Evolutionary conservation across 2,329 filamentous ascomycete species (phyloP).

Genomic region (Ceratocystis harringtonii): DNA sequence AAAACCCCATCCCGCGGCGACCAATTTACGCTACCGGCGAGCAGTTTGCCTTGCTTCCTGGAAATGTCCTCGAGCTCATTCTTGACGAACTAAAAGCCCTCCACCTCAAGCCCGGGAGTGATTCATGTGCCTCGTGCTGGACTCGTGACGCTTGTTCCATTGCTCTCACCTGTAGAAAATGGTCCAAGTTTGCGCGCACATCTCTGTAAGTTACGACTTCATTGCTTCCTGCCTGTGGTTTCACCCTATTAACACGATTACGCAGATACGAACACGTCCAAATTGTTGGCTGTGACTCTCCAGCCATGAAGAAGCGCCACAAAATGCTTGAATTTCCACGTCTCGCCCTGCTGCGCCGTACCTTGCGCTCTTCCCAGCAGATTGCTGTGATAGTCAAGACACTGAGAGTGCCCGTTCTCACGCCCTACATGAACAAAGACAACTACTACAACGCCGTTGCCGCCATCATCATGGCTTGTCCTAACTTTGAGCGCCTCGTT

Average conservation of each 20-base stretch:
- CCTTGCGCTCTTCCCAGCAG: conserved; percentile 37
- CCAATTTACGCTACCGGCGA: conserved; percentile 31
- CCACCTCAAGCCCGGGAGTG: conserved; percentile 34
- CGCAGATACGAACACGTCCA: conserved; percentile 42
- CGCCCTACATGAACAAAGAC: conserved; percentile 28
- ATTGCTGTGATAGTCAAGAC: conserved; percentile 41
- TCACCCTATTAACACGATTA: background rate
- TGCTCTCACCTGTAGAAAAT: conserved; percentile 35
- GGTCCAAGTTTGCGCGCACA: conserved; percentile 35
- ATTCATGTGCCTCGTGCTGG: conserved; percentile 49
- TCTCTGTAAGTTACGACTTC: conserved; percentile 32
- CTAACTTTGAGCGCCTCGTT: conserved; percentile 44
- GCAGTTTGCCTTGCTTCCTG: conserved; percentile 39
- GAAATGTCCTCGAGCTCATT: conserved; percentile 45
- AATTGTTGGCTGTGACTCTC: conserved; percentile 42
- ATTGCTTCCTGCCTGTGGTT: background rate
- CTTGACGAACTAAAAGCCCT: conserved; percentile 36
- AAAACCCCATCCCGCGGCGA: conserved; percentile 26
- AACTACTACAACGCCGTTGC: conserved; percentile 44
- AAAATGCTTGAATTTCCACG: conserved; percentile 39
- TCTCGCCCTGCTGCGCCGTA: conserved; percentile 41
- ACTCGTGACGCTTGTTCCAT: conserved; percentile 45
- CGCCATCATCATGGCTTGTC: conserved; percentile 48
- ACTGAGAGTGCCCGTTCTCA: conserved; percentile 39
- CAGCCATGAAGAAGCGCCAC: conserved; percentile 40